Conservation (phyloP, 2,329 filamentous ascomycete genomes). For the Trichoderma harzianum region DNA sequence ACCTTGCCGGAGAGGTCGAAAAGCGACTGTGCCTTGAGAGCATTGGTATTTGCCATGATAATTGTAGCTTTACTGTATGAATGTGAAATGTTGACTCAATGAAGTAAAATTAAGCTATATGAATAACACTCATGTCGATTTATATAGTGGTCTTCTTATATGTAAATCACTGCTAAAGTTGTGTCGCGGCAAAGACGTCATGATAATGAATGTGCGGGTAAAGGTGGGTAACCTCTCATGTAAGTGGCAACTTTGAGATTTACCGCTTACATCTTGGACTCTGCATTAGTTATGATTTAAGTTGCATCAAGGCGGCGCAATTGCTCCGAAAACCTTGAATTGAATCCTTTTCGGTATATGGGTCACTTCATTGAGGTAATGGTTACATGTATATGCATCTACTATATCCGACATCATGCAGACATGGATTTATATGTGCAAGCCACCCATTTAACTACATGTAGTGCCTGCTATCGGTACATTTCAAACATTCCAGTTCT, state of each 20-base stretch:
- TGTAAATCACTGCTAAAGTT: not conserved
- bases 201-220: not conserved
- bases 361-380: too few relatives aligned
- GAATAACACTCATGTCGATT: not conserved
- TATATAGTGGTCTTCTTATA: not conserved
- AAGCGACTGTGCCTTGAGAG: constrained; percentile 32
- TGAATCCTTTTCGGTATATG: not conserved
- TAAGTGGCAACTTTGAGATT: not conserved
- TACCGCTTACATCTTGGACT: not conserved
- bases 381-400: too few relatives aligned
- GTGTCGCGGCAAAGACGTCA: not conserved
- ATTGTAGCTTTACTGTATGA: not conserved
- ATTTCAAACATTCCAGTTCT: not conserved
- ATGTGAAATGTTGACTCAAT: not conserved
- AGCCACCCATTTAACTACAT: not conserved
- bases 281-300: not conserved
- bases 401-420: too few relatives aligned
- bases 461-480: not conserved
- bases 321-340: not conserved
- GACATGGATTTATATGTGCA: too few relatives aligned
- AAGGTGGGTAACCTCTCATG: not conserved
- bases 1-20: constrained; percentile 43
- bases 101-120: not conserved
- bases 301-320: not conserved
- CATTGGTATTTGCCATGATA: not conserved